These are phyloP conservation scores for Phytophthora brassicae DNA, from an alignment of 352 stramenopile genomes.

Conservation along the genomic window DNA sequence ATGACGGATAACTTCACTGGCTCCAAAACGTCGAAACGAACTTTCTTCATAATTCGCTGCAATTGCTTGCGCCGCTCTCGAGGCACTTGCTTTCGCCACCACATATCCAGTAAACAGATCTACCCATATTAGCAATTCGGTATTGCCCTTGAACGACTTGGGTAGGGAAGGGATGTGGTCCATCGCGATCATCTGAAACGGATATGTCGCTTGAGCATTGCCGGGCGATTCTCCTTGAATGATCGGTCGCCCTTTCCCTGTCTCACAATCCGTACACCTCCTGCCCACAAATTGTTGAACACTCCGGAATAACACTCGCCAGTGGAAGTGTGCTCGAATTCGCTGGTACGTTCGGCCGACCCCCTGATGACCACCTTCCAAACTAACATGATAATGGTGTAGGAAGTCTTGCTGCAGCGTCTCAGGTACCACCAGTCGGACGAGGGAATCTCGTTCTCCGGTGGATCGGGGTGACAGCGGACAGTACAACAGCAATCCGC, in stretches of 20 bases:
- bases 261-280: background rate
- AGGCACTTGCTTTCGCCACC: too few species aligned
- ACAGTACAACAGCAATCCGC: too few species aligned
- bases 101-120: background rate
- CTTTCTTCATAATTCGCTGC: too few species aligned
- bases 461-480: too few species aligned
- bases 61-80: too few species aligned
- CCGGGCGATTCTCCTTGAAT: background rate
- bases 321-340: conserved; percentile 3
- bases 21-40: too few species aligned
- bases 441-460: too few species aligned
- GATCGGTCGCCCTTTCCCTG: background rate
- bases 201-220: background rate
- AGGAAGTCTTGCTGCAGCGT: too few species aligned
- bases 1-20: too few species aligned
- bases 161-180: background rate
- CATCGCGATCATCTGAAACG: background rate
- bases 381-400: background rate
- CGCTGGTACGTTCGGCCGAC: conserved; percentile 4
- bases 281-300: background rate
- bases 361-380: conserved; percentile 14
- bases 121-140: background rate
- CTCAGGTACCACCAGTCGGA: too few species aligned
- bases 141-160: background rate
- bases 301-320: background rate